Evolutionary conservation across 2,329 filamentous ascomycete genomes (phyloP).

Genomic region (Hymenoscyphus fraxineus): DNA sequence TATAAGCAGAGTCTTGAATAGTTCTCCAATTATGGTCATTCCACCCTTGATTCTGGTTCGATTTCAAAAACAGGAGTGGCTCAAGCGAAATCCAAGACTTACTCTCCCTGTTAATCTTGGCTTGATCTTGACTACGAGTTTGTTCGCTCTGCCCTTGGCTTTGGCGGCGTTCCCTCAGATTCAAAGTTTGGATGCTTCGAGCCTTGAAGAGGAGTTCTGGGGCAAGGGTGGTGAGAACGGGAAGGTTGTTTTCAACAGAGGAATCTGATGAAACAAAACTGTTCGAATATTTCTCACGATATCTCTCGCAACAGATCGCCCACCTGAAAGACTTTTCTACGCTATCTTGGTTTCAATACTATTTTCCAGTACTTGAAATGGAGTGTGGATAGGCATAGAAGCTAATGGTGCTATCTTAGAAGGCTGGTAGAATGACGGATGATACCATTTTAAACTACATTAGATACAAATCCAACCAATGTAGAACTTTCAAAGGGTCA

Average conservation of each 20-base stretch:
- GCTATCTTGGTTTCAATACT: too few relatives aligned
- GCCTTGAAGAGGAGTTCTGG: constrained; percentile 82
- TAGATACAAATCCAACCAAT: too few relatives aligned
- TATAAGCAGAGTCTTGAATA: constrained; percentile 84
- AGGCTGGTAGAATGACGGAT: too few relatives aligned
- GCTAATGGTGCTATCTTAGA: too few relatives aligned
- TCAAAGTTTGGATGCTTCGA: constrained; percentile 72
- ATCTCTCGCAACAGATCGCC: neutral
- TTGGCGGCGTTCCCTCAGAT: constrained; percentile 90
- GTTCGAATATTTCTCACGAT: neutral
- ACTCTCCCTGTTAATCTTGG: constrained; percentile 81
- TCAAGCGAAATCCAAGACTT: constrained; percentile 71
- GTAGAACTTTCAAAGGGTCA: too few relatives aligned
- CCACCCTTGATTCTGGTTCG: constrained; percentile 82
- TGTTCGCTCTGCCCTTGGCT: constrained; percentile 84
- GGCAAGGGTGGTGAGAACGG: constrained; percentile 73
- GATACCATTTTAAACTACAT: too few relatives aligned
- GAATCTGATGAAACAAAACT: constrained; percentile 55
- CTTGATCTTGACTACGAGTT: constrained; percentile 79
- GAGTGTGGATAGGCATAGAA: too few relatives aligned
- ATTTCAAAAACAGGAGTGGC: constrained; percentile 79
- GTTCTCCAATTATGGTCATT: constrained; percentile 94
- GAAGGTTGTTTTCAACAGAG: constrained; percentile 93
- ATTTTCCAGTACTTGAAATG: too few relatives aligned
- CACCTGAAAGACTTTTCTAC: neutral